Base-by-base conservation (phyloP, 441 rosid species). In the Aquilaria agallochum region DNA sequence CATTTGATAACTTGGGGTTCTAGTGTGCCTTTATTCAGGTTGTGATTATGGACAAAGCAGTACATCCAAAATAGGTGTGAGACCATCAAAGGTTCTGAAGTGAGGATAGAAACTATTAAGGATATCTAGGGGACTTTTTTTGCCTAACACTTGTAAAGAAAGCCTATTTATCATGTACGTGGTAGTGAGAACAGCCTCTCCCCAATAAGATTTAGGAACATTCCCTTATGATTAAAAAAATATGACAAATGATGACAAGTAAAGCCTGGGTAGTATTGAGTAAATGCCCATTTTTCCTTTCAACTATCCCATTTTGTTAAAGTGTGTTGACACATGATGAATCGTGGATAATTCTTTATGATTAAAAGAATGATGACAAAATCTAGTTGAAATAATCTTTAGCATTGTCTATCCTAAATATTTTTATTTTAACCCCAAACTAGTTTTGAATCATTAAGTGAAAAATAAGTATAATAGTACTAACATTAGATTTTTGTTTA, bases 401-500 rank as follows among this genome's bases (percentile, higher is more conserved):
- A 15, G 61, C 56, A 59, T 58, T 53, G 52, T 53, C 31, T 10
- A 14, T 31, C 11, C 52, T 50, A 64, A 64, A 31, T 5, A 13
- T 14, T 15, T 48, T 50, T 10, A 60, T 62, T 13, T 34, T 9
- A 12, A 15, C 45, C 1, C 55, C 31, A 66, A 60, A 66, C 30
- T 71, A 59, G 1, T 52, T 60, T 51, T 60, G n/a, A 36, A 66
- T 49, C 55, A 60, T 56, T n/a, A 36, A 6, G 11, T 49, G 46
- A 46, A 71, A 71, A 11, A 15, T 33, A 3, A 49, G 60, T 2
- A 58, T 6, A 20, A 53, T 12, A 11, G 3, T 45, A 7, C 42
- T 50, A 40, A 47, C 64, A 36, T 70, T 20, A 13, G 14, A 48
- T 55, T 65, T 65, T 12, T 66, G 13, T 62, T 71, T 49, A 2